Base-by-base conservation (phyloP, 768 basidiomycete genomes). In the Solioccasus polychromus region DNA sequence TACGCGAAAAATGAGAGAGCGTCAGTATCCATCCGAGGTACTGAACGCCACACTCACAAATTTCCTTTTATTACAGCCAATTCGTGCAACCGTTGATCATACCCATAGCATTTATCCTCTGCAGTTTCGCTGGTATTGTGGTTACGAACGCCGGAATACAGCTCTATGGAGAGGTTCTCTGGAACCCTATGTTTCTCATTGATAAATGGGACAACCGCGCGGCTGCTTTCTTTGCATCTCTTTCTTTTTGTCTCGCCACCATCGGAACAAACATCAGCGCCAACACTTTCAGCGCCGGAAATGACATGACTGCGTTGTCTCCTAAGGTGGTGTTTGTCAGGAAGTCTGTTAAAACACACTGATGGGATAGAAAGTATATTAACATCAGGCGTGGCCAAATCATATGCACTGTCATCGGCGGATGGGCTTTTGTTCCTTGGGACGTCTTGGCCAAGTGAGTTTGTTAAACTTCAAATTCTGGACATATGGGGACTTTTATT, bases 371-470 rank as follows among this genome's bases (percentile, higher is more conserved):
- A 31, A 18, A 66, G 63, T 63, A 66, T 32, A 55, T 63, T 36
- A 56, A 61, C 12, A 66, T 64, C 31, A 64, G 51, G 34, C 59
- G 61, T 24, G 56, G 63, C 17, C 59, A 66, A 32, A 48, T 64
- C 12, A 51, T 66, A 5, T 61, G 62, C 39, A 54, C 63, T 15
- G 10, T 63, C 17, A 45, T 64, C 14, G 62, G 91, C 3, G 88
- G 88, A 2, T 94, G 92, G 92, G 80, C 76, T 0, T 70, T 91
- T 11, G 81, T 78, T 49, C 89, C 91, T 8, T 93, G 89, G 92
- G 79, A 89, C 61, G 91, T 93, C 42, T 69, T 93, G 26, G 72
- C 73, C 4, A 73, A 69, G 64, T 63, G 39, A 38, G 59, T 42
- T 25, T n/a, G 17, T 18, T 6, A 4, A 2, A 14, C 12, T 32